A percentile compares a stretch with the other conserved stretches of the same genome.
Evolutionary conservation across 179 eudicot species (phyloP).

Genomic region (Patellifolia procumbens): DNA sequence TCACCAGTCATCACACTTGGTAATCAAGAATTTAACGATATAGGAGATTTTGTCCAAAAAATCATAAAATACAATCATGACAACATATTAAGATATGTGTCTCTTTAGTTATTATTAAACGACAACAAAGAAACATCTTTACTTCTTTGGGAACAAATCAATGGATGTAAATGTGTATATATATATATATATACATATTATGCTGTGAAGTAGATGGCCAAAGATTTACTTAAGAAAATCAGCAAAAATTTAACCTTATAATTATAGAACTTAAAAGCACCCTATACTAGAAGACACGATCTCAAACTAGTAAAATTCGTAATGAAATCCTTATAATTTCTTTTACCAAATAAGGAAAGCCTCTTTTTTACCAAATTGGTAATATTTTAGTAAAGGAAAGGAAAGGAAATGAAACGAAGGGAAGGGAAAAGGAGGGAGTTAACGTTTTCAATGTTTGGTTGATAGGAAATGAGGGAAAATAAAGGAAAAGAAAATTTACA

Average conservation of each 20-base stretch:
- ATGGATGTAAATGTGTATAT: not conserved
- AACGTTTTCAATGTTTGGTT: too few species aligned
- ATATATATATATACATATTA: not conserved
- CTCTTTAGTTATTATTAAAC: not conserved
- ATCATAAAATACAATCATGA: not conserved
- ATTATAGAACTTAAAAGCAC: not conserved
- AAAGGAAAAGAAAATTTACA: too few species aligned
- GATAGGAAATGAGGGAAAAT: too few species aligned
- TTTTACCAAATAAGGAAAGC: too few species aligned
- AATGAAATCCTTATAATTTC: not conserved
- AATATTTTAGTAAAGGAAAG: too few species aligned
- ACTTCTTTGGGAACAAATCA: not conserved
- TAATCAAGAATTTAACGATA: not conserved
- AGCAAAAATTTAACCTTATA: not conserved
- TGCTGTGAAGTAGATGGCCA: not conserved
- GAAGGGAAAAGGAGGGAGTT: too few species aligned
- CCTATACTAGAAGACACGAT: not conserved
- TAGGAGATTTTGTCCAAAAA: not conserved
- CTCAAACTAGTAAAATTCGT: not conserved
- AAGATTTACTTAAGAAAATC: not conserved
- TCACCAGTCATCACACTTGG: slow-evolving; percentile 1
- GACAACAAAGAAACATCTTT: too few species aligned
- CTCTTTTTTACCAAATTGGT: too few species aligned
- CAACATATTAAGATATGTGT: not conserved
- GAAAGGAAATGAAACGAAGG: too few species aligned